A percentile compares a stretch with the other conserved stretches of the same genome.
These are phyloP conservation scores for Monilinia fructicola DNA, from an alignment of 2,329 filamentous ascomycete genomes.

Conservation along the genomic window DNA sequence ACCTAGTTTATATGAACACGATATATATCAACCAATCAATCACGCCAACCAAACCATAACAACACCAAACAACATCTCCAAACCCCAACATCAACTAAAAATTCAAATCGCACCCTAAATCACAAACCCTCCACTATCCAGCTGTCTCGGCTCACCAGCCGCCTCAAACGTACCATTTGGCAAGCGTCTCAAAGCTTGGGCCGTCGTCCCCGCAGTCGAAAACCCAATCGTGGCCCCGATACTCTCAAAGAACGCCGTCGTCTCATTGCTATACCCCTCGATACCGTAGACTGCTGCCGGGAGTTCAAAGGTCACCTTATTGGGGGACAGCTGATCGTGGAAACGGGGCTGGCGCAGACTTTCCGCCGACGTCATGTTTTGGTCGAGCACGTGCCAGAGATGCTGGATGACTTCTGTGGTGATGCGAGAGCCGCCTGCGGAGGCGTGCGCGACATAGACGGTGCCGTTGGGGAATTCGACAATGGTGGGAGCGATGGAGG, in stretches of 20 bases:
- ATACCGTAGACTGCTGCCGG: conserved; percentile 40
- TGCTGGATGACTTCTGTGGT: conserved; percentile 67
- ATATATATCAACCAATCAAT: too few relatives aligned
- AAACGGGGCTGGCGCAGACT: conserved; percentile 58
- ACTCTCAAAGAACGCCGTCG: conserved; percentile 56
- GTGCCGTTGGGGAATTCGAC: conserved; percentile 57
- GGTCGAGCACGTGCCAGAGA: conserved; percentile 61
- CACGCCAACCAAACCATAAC: too few relatives aligned
- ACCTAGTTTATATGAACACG: too few relatives aligned
- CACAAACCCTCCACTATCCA: conserved; percentile 63
- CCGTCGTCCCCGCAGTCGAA: conserved; percentile 54
- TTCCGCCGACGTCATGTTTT: conserved; percentile 51
- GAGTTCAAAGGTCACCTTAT: conserved; percentile 59
- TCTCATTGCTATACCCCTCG: conserved; percentile 56
- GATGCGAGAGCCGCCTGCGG: conserved; percentile 65
- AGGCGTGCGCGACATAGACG: conserved; percentile 60
- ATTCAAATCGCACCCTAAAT: conserved; percentile 41
- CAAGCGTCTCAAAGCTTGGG: conserved; percentile 63
- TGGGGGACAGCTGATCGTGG: conserved; percentile 63
- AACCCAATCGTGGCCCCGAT: conserved; percentile 62
- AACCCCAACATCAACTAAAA: too few relatives aligned
- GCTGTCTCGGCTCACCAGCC: conserved; percentile 72
- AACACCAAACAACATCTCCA: too few relatives aligned
- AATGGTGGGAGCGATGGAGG: conserved; percentile 63
- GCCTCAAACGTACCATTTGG: conserved; percentile 70